Conservation (phyloP, 169 alveolate genomes). For the Cryptosporidium felis region DNA sequence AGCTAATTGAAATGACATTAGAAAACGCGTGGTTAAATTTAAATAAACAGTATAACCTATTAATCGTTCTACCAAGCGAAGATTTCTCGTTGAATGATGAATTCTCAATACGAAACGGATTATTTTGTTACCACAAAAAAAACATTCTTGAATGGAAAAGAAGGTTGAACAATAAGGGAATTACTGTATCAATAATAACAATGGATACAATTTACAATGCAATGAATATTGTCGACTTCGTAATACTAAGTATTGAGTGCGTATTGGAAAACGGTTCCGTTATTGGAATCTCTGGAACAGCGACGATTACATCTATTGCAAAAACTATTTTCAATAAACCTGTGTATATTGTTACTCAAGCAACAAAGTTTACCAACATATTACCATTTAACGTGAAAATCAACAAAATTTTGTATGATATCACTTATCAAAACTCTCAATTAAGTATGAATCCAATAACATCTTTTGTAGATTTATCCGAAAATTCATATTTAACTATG, state of each 20-base stretch:
- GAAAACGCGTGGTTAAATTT: constrained; percentile 40
- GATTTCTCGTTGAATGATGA: background rate
- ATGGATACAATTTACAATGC: constrained; percentile 60
- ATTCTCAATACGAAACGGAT: background rate
- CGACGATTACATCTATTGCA: constrained; percentile 34
- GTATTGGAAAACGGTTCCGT: constrained; percentile 46
- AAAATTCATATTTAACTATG: constrained; percentile 36
- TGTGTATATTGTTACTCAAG: constrained; percentile 46
- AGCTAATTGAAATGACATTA: constrained; percentile 20
- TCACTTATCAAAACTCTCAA: constrained; percentile 23
- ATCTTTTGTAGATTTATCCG: constrained; percentile 39
- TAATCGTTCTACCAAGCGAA: constrained; percentile 38
- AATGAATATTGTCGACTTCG: constrained; percentile 55
- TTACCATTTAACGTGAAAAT: constrained; percentile 48
- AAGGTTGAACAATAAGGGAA: background rate
- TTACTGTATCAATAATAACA: constrained; percentile 12
- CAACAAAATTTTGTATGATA: constrained; percentile 13
- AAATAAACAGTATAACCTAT: constrained; percentile 34
- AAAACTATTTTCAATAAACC: constrained; percentile 41
- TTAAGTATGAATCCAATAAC: constrained; percentile 14
- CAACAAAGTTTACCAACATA: constrained; percentile 18
- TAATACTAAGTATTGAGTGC: constrained; percentile 12
- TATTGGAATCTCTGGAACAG: constrained; percentile 56
- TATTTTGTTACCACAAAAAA: constrained; percentile 7
- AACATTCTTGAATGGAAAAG: constrained; percentile 33